phyloP scores from a whole-genome alignment of 331 rosid genomes.

The Quercus phellos region DNA sequence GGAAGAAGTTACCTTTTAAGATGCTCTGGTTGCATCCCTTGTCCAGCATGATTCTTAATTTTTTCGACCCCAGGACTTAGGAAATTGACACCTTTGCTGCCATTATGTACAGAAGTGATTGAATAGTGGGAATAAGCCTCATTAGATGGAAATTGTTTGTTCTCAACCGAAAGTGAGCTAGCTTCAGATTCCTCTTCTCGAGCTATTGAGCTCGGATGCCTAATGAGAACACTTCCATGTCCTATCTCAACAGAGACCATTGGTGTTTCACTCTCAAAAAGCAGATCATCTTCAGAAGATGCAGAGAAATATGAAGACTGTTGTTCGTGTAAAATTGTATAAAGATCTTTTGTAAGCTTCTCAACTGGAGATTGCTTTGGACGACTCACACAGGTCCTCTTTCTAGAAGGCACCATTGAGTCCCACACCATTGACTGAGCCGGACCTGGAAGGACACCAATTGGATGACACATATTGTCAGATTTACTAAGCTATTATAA shows the following conservation, averaged over 20 bases:
- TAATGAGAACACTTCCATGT: constrained; percentile 92
- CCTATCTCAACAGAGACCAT: constrained; percentile 99
- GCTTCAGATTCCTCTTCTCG: constrained; percentile 98
- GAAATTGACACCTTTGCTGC: constrained; percentile 33
- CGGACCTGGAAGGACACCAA: constrained; percentile 61
- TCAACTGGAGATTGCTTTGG: constrained; percentile 88
- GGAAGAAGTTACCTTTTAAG: constrained; percentile 51
- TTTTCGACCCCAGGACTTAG: constrained; percentile 40
- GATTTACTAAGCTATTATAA: constrained; percentile 4
- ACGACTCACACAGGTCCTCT: constrained; percentile 86
- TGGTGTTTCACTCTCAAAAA: constrained; percentile 83
- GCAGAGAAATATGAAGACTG: constrained; percentile 77
- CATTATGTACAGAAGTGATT: constrained; percentile 30
- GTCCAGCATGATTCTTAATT: constrained; percentile 44
- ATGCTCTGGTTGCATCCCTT: constrained; percentile 51
- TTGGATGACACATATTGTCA: constrained; percentile 18
- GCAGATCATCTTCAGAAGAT: constrained; percentile 89
- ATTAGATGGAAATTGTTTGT: constrained; percentile 45
- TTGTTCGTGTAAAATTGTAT: constrained; percentile 88
- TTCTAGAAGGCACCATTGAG: constrained; percentile 78
- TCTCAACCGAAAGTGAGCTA: constrained; percentile 88
- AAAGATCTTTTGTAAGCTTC: constrained; percentile 89
- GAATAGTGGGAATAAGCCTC: constrained; percentile 65
- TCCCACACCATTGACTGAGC: constrained; percentile 95
- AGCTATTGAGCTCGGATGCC: constrained; percentile 82